Conservation (phyloP, 148 eudicot genomes). For the Nepenthes gracilis region DNA sequence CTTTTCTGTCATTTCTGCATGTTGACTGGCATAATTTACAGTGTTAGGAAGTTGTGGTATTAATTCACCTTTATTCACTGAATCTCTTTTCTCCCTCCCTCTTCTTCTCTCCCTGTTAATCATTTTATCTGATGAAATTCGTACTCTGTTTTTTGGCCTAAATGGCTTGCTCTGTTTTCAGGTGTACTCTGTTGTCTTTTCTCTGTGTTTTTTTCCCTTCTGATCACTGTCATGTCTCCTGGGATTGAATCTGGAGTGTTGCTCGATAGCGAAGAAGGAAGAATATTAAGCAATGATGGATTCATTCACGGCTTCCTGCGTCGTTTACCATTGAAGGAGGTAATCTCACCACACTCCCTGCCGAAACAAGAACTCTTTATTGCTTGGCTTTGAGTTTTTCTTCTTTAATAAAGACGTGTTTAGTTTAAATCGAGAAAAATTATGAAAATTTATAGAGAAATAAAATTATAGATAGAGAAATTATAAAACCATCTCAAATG, state of each 20-base stretch:
- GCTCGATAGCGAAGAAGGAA: constrained; percentile 10
- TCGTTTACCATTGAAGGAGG: constrained; percentile 27
- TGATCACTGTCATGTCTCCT: constrained; percentile 12
- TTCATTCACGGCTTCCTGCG: constrained; percentile 13
- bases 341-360: neutral
- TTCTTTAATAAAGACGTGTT: neutral
- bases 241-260: constrained; percentile 15
- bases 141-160: no score
- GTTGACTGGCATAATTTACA: no score
- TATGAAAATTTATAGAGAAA: no score
- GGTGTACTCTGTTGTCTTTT: neutral
- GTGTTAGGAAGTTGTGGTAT: no score
- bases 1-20: no score
- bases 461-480: neutral
- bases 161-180: constrained; percentile 1
- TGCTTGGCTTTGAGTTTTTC: neutral
- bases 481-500: no score
- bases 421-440: no score
- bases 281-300: constrained; percentile 6
- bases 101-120: neutral
- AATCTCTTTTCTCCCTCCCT: neutral
- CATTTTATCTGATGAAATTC: neutral
- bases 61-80: neutral
- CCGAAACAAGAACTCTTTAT: neutral
- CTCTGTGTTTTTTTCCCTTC: neutral